Evolutionary conservation across 495 filamentous ascomycete species (phyloP), one percentile per base, ranked within the genome.

Genomic region (Acidiella bohemica): DNA sequence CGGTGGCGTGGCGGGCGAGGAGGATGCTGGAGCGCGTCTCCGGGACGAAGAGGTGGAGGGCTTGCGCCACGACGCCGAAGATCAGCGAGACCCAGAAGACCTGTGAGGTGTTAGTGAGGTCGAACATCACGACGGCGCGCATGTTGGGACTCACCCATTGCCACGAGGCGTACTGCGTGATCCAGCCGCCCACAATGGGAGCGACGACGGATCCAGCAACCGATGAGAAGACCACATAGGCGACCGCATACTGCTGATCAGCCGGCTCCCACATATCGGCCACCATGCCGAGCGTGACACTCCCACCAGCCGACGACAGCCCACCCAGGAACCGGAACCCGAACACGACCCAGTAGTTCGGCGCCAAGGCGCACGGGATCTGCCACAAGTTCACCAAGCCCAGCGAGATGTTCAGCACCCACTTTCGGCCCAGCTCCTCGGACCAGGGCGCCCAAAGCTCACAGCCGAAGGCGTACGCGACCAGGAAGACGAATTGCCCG

Each of bases 361-460:
- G 73, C 2, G 80, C 79, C 21, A 85, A 46, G 0, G 70, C 80
- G 39, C 77, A 78, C 3, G 78, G 79, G n/a, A 85, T 63, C 47
- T 79, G 75, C 71, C 74, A 85, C 32, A 84, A 65, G 46, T 88
- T 88, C 46, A 84, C 76, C 13, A 88, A 54, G 26, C 73, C 64
- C 29, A 86, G 55, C 37, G 68, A 76, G 32, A 73, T 59, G 62
- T 84, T 80, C 49, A 84, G 64, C 50, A 84, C 67, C 2, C 70
- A 71, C 64, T 72, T 76, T 28, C 81, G 72, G 12, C 81, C 81
- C 34, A 79, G 64, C 47, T 87, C 81, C 49, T 87, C 81, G 19
- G 67, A 75, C 80, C 80, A 87, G 4, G 81, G 81, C 0, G 81
- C 81, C 81, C 81, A 87, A 0, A 87, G 64, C 57, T 86, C 81